These are phyloP conservation scores for Furcasterigmium sp. DNA, from an alignment of 2,329 filamentous ascomycete genomes.

Conservation along the genomic window DNA sequence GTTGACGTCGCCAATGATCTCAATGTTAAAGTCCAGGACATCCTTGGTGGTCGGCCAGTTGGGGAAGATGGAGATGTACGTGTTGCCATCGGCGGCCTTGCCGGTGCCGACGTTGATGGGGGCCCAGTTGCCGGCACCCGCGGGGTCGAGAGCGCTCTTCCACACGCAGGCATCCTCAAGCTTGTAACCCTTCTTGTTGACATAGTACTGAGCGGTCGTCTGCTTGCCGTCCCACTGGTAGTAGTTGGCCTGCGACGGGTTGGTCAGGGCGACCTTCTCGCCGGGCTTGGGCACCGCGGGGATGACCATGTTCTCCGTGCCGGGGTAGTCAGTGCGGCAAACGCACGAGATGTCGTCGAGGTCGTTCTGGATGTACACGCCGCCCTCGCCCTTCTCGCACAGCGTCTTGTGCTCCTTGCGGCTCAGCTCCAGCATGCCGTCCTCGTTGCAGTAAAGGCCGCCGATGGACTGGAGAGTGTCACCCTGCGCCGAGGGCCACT, in stretches of 20 bases:
- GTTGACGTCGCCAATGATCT: conserved; percentile 62
- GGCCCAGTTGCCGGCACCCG: conserved; percentile 75
- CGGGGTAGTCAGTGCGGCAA: conserved; percentile 96
- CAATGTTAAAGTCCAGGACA: conserved; percentile 71
- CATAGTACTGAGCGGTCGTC: conserved; percentile 94
- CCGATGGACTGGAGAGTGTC: conserved; percentile 78
- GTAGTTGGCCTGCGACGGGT: conserved; percentile 66
- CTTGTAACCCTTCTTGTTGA: conserved; percentile 74
- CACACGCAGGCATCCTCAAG: conserved; percentile 71
- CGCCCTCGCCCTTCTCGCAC: conserved; percentile 67
- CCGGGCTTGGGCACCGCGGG: conserved; percentile 63
- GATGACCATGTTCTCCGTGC: conserved; percentile 82
- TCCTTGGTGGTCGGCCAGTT: conserved; percentile 72
- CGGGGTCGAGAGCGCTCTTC: conserved; percentile 43
- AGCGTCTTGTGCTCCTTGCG: conserved; percentile 62
- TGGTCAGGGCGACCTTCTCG: conserved; percentile 59
- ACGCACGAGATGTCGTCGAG: conserved; percentile 62
- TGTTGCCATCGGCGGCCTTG: conserved; percentile 55
- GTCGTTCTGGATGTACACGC: conserved; percentile 71
- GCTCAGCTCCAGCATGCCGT: conserved; percentile 73
- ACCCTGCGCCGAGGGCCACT: conserved; percentile 81
- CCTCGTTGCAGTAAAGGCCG: conserved; percentile 71
- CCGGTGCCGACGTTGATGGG: conserved; percentile 83
- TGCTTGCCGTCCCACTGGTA: conserved; percentile 69
- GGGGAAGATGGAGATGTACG: conserved; percentile 79